These are phyloP conservation scores for Phaeophleospora eucalypticola DNA, from an alignment of 2,329 filamentous ascomycete genomes.

Conservation along the genomic window DNA sequence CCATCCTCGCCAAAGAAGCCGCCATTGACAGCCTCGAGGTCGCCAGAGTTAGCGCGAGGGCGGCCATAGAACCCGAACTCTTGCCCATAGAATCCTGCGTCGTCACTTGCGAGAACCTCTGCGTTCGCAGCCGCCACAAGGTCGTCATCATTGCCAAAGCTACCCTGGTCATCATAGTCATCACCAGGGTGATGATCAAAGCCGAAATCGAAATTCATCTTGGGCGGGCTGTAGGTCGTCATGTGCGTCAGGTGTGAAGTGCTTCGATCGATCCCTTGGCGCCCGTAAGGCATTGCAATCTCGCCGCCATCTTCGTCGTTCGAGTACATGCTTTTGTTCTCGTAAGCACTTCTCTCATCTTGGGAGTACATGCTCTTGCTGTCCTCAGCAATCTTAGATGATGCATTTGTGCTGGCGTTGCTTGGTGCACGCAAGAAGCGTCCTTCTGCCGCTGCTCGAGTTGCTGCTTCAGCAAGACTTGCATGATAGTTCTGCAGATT, in stretches of 20 bases:
- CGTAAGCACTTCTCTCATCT: slow-evolving; percentile 6
- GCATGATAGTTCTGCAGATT: slow-evolving; percentile 73
- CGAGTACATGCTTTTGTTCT: slow-evolving; percentile 21
- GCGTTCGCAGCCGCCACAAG: slow-evolving; percentile 96
- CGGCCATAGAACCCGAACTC: slow-evolving; percentile 93
- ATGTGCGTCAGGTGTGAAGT: slow-evolving; percentile 14
- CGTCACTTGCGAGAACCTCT: slow-evolving; percentile 84
- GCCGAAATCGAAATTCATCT: slow-evolving; percentile 37
- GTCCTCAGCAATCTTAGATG: background rate
- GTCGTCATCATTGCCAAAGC: slow-evolving; percentile 62
- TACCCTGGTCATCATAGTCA: slow-evolving; percentile 56
- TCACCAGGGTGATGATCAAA: slow-evolving; percentile 47
- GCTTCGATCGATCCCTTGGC: slow-evolving; percentile 9
- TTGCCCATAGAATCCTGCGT: slow-evolving; percentile 89
- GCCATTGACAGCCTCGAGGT: slow-evolving; percentile 64
- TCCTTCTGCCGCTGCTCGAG: slow-evolving; percentile 69
- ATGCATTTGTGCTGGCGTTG: slow-evolving; percentile 10
- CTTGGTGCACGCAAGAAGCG: slow-evolving; percentile 59
- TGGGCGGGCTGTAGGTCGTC: slow-evolving; percentile 25
- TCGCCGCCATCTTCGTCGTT: slow-evolving; percentile 16
- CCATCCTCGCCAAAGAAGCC: slow-evolving; percentile 83
- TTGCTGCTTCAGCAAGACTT: slow-evolving; percentile 76
- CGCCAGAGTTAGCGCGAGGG: slow-evolving; percentile 40
- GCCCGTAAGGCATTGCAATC: slow-evolving; percentile 8
- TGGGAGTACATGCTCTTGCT: background rate